Evolutionary conservation across 106 monocot species (phyloP).

Genomic region (Acorus gramineus): DNA sequence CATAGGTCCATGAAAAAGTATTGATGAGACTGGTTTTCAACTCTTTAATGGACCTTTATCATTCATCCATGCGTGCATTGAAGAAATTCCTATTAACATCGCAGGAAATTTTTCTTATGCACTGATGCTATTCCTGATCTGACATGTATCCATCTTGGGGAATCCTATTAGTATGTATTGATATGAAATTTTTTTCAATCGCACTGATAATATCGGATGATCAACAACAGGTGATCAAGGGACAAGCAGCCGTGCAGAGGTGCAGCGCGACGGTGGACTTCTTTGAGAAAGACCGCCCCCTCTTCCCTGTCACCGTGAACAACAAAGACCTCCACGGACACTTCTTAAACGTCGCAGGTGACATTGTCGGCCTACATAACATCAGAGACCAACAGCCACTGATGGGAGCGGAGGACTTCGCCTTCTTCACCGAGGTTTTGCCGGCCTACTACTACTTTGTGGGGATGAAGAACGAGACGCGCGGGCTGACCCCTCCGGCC

Average conservation of each 20-base stretch:
- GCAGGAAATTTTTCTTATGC: too few relatives aligned
- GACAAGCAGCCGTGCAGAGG: constrained; percentile 82
- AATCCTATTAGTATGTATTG: too few relatives aligned
- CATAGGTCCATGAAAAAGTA: too few relatives aligned
- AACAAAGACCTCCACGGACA: constrained; percentile 39
- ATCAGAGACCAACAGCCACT: constrained; percentile 23
- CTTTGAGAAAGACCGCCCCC: constrained; percentile 16
- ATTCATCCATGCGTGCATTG: too few relatives aligned
- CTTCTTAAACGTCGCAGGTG: constrained; percentile 40
- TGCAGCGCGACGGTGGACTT: constrained; percentile 76
- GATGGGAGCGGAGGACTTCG: constrained; percentile 87
- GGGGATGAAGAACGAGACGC: constrained; percentile 34
- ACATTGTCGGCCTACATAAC: constrained; percentile 33
- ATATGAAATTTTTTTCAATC: background rate
- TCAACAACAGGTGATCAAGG: constrained; percentile 48
- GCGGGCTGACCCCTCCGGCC: background rate
- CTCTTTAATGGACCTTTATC: too few relatives aligned
- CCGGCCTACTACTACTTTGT: constrained; percentile 73
- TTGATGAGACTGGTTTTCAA: too few relatives aligned
- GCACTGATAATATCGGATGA: background rate
- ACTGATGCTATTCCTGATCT: too few relatives aligned
- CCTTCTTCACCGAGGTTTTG: constrained; percentile 51
- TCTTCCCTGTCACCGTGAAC: constrained; percentile 63
- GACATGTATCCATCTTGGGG: too few relatives aligned
- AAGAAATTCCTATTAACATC: too few relatives aligned